Evolutionary conservation across 306 rosid species (phyloP).

Genomic region (Ziziphus jujuba): DNA sequence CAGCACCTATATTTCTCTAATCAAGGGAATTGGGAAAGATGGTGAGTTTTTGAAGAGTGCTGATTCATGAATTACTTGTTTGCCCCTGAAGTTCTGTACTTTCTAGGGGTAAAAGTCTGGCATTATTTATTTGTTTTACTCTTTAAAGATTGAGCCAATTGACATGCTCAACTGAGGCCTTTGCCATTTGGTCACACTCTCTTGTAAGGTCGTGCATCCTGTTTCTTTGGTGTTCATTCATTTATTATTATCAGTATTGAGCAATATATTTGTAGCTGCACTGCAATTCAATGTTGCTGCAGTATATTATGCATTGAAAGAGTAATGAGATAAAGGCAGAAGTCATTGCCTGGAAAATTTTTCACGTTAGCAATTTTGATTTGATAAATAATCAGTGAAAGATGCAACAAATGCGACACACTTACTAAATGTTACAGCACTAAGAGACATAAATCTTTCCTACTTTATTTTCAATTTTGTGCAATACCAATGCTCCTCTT

Average conservation of each 20-base stretch:
- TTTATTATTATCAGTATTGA: conserved; percentile 6
- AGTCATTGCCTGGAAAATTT: not conserved
- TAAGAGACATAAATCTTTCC: too few species aligned
- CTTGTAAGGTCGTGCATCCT: conserved; percentile 13
- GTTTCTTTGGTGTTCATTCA: not conserved
- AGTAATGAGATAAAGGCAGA: not conserved
- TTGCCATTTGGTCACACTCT: not conserved
- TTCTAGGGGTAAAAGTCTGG: conserved; percentile 18
- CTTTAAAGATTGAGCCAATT: conserved; percentile 4
- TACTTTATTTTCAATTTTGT: too few species aligned
- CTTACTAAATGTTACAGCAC: too few species aligned
- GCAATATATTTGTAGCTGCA: conserved; percentile 6
- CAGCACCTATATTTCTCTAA: conserved; percentile 62
- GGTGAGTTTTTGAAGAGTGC: conserved; percentile 36
- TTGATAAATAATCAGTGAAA: too few species aligned
- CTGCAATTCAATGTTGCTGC: not conserved
- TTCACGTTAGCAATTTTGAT: not conserved
- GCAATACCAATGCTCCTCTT: too few species aligned
- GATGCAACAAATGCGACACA: too few species aligned
- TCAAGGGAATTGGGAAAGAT: conserved; percentile 52
- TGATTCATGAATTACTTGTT: conserved; percentile 27
- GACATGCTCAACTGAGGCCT: conserved; percentile 9
- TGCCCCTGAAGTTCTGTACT: conserved; percentile 12
- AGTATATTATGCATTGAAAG: not conserved
- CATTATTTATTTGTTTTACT: conserved; percentile 19